A percentile compares a stretch with the other conserved stretches of the same genome.
Evolutionary conservation across 768 basidiomycete genomes (phyloP).

Genomic region (Galerina marginata): DNA sequence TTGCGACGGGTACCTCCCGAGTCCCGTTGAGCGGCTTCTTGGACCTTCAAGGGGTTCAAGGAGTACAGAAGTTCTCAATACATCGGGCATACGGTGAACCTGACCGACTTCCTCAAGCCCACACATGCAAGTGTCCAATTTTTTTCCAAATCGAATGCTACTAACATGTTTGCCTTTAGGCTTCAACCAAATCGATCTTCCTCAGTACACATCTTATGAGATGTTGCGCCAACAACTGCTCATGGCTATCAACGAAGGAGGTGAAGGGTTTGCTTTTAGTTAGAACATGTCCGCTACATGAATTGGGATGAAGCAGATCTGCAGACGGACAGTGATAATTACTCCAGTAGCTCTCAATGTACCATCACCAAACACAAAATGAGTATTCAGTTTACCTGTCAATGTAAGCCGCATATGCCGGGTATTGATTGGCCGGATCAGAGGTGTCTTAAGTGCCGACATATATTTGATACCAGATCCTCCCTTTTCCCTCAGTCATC

Average conservation of each 20-base stretch:
- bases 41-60: conserved; percentile 94
- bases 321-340: conserved; percentile 2
- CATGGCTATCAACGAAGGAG: conserved; percentile 94
- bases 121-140: conserved; percentile 69
- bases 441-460: background rate
- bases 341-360: conserved; percentile 20
- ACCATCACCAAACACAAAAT: conserved; percentile 20
- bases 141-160: conserved; percentile 2
- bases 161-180: conserved; percentile 45
- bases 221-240: conserved; percentile 91
- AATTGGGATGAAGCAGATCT: background rate
- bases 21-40: conserved; percentile 95
- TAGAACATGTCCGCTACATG: conserved; percentile 41
- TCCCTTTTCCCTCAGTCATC: background rate
- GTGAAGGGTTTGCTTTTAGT: conserved; percentile 92
- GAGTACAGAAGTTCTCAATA: conserved; percentile 93
- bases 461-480: background rate
- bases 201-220: conserved; percentile 95
- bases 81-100: conserved; percentile 91
- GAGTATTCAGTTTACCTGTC: background rate
- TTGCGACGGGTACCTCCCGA: conserved; percentile 91
- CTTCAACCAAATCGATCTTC: conserved; percentile 95
- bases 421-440: background rate
- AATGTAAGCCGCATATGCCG: background rate
- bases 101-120: conserved; percentile 86